A percentile compares a stretch with the other conserved stretches of the same genome.
Evolutionary conservation across 164 flowering plant species (phyloP).

Genomic region (Sextonia rubra): DNA sequence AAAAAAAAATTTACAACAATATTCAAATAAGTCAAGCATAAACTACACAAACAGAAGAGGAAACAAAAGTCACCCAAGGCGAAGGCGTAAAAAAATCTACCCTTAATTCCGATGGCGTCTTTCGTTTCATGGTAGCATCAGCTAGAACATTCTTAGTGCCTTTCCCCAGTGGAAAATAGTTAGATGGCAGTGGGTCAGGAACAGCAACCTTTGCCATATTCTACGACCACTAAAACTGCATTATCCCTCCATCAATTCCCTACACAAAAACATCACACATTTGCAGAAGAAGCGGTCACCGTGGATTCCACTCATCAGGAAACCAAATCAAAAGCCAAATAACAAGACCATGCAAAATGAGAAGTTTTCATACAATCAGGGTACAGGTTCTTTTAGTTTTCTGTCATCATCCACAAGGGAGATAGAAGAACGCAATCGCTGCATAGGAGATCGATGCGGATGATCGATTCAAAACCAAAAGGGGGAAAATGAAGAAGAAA

Average conservation of each 20-base stretch:
- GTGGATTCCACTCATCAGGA: background rate
- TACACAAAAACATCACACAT: conserved; percentile 1
- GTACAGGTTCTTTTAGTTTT: too few relatives aligned
- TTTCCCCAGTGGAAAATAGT: conserved; percentile 18
- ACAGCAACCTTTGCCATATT: conserved; percentile 29
- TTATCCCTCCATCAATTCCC: conserved; percentile 2
- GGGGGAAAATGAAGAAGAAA: too few relatives aligned
- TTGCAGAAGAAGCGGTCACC: background rate
- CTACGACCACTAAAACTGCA: conserved; percentile 11
- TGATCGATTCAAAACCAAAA: too few relatives aligned
- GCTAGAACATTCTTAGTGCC: conserved; percentile 24
- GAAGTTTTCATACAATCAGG: too few relatives aligned
- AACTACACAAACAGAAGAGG: too few relatives aligned
- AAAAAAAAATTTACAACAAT: too few relatives aligned
- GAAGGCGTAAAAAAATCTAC: conserved; percentile 30
- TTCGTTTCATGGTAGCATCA: conserved; percentile 47
- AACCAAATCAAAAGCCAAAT: background rate
- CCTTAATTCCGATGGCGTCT: conserved; percentile 85
- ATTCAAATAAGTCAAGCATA: too few relatives aligned
- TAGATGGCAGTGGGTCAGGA: conserved; percentile 23
- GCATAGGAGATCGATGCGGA: too few relatives aligned
- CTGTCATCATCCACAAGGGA: too few relatives aligned
- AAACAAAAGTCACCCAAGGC: background rate
- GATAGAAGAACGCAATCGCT: too few relatives aligned
- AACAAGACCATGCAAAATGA: background rate